Conservation (phyloP, 305 asterid genomes). For the Fraxinus xanthoxyloides region DNA sequence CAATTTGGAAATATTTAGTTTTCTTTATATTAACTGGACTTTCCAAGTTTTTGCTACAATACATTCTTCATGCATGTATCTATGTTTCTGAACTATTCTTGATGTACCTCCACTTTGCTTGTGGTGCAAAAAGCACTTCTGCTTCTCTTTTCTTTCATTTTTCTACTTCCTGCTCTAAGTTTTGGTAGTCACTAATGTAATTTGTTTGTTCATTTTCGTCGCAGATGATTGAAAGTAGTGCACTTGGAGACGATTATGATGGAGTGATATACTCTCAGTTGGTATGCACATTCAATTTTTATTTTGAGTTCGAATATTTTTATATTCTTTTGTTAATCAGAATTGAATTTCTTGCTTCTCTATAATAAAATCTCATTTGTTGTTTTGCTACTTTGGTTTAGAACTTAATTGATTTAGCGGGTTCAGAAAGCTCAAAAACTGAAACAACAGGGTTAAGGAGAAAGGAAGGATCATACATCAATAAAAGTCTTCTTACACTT, state of each 20-base stretch:
- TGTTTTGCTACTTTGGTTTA: slow-evolving; percentile 31
- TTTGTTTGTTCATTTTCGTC: slow-evolving; percentile 21
- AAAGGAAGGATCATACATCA: slow-evolving; percentile 98
- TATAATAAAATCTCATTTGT: not conserved
- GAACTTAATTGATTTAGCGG: slow-evolving; percentile 97
- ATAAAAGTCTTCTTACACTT: slow-evolving; percentile 97
- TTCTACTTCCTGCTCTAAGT: slow-evolving; percentile 7
- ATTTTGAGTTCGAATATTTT: slow-evolving; percentile 5
- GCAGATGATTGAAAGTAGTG: slow-evolving; percentile 99
- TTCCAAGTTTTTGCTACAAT: not conserved
- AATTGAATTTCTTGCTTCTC: slow-evolving; percentile 5
- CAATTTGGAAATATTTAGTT: not conserved
- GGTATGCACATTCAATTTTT: slow-evolving; percentile 47
- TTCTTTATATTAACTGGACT: not conserved
- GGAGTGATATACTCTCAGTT: slow-evolving; percentile 97
- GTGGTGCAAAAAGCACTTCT: not conserved
- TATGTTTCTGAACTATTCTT: not conserved
- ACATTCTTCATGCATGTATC: not conserved
- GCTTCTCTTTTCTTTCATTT: not conserved
- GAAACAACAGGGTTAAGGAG: slow-evolving; percentile 96
- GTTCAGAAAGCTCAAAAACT: slow-evolving; percentile 98
- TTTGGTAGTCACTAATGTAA: slow-evolving; percentile 15
- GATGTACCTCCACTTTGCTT: not conserved
- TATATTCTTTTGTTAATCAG: not conserved
- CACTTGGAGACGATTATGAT: slow-evolving; percentile 89